Evolutionary conservation across 305 asterid species (phyloP).

Genomic region (Salvia sclarea): DNA sequence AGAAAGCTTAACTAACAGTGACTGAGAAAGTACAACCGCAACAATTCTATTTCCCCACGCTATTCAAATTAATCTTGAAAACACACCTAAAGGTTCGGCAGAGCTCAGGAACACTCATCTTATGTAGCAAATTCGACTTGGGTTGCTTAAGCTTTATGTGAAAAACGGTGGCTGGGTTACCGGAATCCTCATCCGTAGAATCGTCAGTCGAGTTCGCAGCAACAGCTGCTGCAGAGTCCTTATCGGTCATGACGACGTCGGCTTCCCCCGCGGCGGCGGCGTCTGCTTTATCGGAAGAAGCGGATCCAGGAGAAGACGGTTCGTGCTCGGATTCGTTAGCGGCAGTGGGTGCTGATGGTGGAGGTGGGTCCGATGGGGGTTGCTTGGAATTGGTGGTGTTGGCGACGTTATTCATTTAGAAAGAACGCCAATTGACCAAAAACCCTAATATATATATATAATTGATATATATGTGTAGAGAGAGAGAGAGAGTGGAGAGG

Average conservation of each 20-base stretch:
- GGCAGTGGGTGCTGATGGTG: slow-evolving; percentile 44
- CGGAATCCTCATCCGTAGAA: slow-evolving; percentile 62
- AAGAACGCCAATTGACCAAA: slow-evolving; percentile 41
- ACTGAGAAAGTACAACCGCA: slow-evolving; percentile 12
- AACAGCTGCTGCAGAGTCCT: slow-evolving; percentile 39
- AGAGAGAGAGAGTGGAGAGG: slow-evolving; percentile 43
- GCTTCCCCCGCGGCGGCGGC: slow-evolving; percentile 41
- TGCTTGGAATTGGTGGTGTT: slow-evolving; percentile 46
- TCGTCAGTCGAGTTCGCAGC: slow-evolving; percentile 48
- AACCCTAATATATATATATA: slow-evolving; percentile 53
- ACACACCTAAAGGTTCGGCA: slow-evolving; percentile 91
- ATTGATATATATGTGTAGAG: slow-evolving; percentile 14
- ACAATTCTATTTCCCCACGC: neutral
- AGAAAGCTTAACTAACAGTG: neutral
- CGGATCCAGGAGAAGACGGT: slow-evolving; percentile 48
- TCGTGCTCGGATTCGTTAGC: slow-evolving; percentile 59
- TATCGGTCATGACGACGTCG: slow-evolving; percentile 50
- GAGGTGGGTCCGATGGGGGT: slow-evolving; percentile 46
- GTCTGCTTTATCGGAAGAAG: slow-evolving; percentile 47
- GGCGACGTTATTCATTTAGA: slow-evolving; percentile 57
- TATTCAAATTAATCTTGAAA: slow-evolving; percentile 17
- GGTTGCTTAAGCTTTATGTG: slow-evolving; percentile 84
- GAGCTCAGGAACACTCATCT: slow-evolving; percentile 98
- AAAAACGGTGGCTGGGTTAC: slow-evolving; percentile 67
- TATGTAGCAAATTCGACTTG: slow-evolving; percentile 70